Conservation (phyloP, 495 filamentous ascomycete genomes). For the Hyaloscypha bicolor region DNA sequence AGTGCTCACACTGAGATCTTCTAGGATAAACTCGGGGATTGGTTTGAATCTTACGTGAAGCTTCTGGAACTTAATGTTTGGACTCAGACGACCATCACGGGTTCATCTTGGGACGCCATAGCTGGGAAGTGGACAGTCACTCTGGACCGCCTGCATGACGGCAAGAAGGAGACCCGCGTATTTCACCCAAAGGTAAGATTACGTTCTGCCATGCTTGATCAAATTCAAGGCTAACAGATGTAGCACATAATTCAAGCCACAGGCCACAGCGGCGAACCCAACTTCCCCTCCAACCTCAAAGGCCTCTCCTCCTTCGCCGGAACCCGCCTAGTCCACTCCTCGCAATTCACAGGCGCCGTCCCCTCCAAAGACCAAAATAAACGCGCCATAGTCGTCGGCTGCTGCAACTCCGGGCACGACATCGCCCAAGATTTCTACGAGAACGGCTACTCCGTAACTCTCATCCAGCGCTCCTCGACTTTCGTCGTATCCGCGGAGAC, state of each 20-base stretch:
- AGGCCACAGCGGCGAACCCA: constrained; percentile 66
- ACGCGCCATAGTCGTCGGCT: constrained; percentile 75
- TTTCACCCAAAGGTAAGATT: constrained; percentile 47
- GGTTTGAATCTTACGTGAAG: constrained; percentile 68
- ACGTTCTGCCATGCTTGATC: neutral
- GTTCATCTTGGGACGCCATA: constrained; percentile 51
- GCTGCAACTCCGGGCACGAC: constrained; percentile 81
- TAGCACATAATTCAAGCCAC: constrained; percentile 66
- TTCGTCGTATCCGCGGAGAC: constrained; percentile 64
- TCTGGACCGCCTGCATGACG: constrained; percentile 47
- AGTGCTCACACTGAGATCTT: too few relatives aligned
- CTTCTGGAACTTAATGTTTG: constrained; percentile 69
- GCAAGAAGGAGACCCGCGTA: constrained; percentile 53
- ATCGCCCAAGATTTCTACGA: constrained; percentile 84
- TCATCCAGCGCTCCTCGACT: constrained; percentile 78
- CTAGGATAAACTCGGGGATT: constrained; percentile 67
- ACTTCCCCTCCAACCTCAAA: constrained; percentile 49
- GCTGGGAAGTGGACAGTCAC: constrained; percentile 58
- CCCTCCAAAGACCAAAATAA: constrained; percentile 47
- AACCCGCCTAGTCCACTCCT: constrained; percentile 66
- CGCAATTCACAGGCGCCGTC: constrained; percentile 59
- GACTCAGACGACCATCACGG: constrained; percentile 48
- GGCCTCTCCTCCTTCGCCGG: constrained; percentile 58
- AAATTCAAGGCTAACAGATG: constrained; percentile 4
- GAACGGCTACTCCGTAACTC: constrained; percentile 81